Percentiles rank a stretch among this genome's conserved stretches.
These are phyloP conservation scores for Xerocomus amazonicus DNA, from an alignment of 1,284 basidiomycete species.

Conservation along the genomic window DNA sequence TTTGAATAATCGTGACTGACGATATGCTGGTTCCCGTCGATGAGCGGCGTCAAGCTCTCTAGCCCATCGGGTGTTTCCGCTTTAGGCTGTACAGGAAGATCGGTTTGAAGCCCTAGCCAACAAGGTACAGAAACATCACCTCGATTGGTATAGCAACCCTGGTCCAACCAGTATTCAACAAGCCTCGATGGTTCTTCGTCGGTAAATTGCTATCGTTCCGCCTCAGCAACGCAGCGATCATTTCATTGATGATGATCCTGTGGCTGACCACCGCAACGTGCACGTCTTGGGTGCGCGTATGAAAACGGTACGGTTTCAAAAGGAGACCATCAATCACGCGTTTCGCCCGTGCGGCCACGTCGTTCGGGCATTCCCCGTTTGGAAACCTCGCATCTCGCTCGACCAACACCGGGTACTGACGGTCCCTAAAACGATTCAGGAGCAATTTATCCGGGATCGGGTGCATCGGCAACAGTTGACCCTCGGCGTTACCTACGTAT, in stretches of 20 bases:
- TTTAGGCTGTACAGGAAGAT: slow-evolving; percentile 27
- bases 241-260: slow-evolving; percentile 72
- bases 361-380: slow-evolving; percentile 70
- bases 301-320: slow-evolving; percentile 50
- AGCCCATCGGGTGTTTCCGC: slow-evolving; percentile 24
- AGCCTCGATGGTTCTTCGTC: slow-evolving; percentile 44
- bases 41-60: slow-evolving; percentile 32
- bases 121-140: slow-evolving; percentile 33
- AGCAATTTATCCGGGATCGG: slow-evolving; percentile 36
- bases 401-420: slow-evolving; percentile 48
- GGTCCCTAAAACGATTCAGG: slow-evolving; percentile 48
- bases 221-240: slow-evolving; percentile 49
- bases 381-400: slow-evolving; percentile 59
- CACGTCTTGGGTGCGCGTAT: slow-evolving; percentile 38
- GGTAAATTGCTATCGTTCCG: slow-evolving; percentile 35
- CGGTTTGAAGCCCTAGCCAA: slow-evolving; percentile 1
- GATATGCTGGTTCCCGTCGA: slow-evolving; percentile 55
- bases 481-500: slow-evolving; percentile 75
- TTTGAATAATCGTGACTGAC: slow-evolving; percentile 8
- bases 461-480: slow-evolving; percentile 45
- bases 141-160: slow-evolving; percentile 48
- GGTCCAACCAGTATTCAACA: slow-evolving; percentile 73
- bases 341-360: slow-evolving; percentile 61
- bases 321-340: slow-evolving; percentile 57
- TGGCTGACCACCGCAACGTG: slow-evolving; percentile 79